Conservation (phyloP, 306 rosid genomes). For the Castanea sativa region DNA sequence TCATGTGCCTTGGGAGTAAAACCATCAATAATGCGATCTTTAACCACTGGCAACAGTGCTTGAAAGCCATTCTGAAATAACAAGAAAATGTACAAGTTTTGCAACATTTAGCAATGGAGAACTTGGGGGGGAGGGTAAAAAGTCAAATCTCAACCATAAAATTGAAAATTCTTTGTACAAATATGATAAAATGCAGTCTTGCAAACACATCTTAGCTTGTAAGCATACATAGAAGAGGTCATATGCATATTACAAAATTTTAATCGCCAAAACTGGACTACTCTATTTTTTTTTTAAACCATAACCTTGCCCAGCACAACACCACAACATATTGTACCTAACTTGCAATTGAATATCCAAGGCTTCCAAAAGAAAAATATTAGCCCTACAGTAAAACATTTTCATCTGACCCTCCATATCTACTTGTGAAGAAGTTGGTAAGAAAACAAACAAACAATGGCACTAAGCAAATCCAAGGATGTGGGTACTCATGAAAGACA, state of each 20-base stretch:
- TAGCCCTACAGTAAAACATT: neutral
- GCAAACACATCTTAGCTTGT: conserved; percentile 16
- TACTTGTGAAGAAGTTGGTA: too few species aligned
- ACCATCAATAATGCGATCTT: conserved; percentile 77
- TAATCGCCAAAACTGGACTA: neutral
- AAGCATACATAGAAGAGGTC: conserved; percentile 6
- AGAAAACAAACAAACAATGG: neutral
- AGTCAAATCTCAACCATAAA: neutral
- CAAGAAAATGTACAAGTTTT: conserved; percentile 19
- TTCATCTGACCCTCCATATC: too few species aligned
- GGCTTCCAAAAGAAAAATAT: neutral
- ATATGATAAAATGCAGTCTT: neutral
- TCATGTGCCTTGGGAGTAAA: conserved; percentile 76
- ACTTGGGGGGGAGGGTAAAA: neutral
- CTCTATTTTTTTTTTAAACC: conserved; percentile 1
- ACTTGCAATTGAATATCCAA: neutral
- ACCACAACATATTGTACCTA: conserved; percentile 10
- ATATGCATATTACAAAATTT: conserved; percentile 14
- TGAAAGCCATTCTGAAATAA: conserved; percentile 77
- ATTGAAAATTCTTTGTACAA: neutral
- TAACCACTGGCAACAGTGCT: conserved; percentile 75
- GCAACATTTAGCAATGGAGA: conserved; percentile 15
- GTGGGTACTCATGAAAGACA: neutral
- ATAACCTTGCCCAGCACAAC: neutral
- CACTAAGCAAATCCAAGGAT: neutral